Percentiles rank a stretch among this genome's conserved stretches.
phyloP scores from a whole-genome alignment of 2,329 filamentous ascomycete genomes.

The Phyllachora maydis region DNA sequence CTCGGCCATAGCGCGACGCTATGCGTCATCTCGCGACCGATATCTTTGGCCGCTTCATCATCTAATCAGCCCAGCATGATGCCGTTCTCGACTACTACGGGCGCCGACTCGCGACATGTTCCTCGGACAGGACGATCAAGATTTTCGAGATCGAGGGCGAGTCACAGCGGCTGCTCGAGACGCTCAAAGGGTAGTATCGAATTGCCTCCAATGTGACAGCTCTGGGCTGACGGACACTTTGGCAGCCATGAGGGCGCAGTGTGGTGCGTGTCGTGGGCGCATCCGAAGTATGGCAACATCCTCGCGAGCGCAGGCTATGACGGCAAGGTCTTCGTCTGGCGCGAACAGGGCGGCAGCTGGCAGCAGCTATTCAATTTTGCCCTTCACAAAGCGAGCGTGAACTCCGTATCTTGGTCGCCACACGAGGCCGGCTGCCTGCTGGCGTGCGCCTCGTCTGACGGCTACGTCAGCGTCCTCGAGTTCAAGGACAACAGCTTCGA shows the following conservation, averaged over 20 bases:
- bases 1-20: background rate
- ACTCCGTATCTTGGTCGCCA: conserved; percentile 93
- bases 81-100: conserved; percentile 98
- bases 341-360: conserved; percentile 61
- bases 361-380: conserved; percentile 84
- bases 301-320: conserved; percentile 91
- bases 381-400: conserved; percentile 87
- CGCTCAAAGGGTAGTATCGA: conserved; percentile 77
- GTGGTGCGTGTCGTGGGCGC: conserved; percentile 95
- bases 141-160: conserved; percentile 97
- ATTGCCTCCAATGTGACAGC: background rate
- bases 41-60: conserved; percentile 4
- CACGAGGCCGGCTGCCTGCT: conserved; percentile 90
- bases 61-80: conserved; percentile 75
- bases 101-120: conserved; percentile 86
- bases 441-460: conserved; percentile 85
- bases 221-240: too few species aligned
- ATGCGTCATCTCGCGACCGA: background rate
- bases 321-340: conserved; percentile 97
- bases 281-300: conserved; percentile 97
- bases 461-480: conserved; percentile 81
- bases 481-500: conserved; percentile 94
- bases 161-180: conserved; percentile 73
- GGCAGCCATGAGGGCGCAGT: conserved; percentile 89
- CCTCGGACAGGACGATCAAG: conserved; percentile 96